Evolutionary conservation across 1,139 yeast species (phyloP), one percentile per base, ranked within the genome.

Genomic region (Kluyveromyces sp.): DNA sequence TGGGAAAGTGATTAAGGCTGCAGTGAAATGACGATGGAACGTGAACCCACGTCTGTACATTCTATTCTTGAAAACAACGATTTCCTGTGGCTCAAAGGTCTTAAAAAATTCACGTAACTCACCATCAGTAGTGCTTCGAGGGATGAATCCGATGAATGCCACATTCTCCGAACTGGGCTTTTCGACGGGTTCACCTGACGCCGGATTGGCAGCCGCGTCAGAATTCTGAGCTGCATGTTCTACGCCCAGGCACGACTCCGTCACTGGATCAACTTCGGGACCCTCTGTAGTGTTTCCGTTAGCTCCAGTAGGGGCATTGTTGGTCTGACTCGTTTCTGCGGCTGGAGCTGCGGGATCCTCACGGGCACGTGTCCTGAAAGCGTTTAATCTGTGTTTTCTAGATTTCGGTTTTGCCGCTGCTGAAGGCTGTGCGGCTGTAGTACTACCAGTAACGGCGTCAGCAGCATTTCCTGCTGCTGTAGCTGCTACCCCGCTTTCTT

Each of bases 1-100:
- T 26, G 71, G 68, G 45, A 80, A 66, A 20, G 73, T 74, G 34
- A 79, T 75, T 52, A 81, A 67, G 1, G 81, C 85, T 45, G 77
- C 74, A 12, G 72, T 72, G 45, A 61, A 59, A 16, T 63, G 57
- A 20, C 65, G 59, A 20, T 52, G 56, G 40, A 56, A 58, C 46
- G 53, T 58, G 42, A 60, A 56, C 41, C 58, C 63, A 46, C 46
- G 55, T 43, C 49, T 51, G 46, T 46, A 50, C 46, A 49, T 54
- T 42, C 61, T 63, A 43, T 67, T 66, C 55, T 66, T 71, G 54
- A 68, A 71, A 39, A 78, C 67, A 58, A 67, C 70, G 35, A 75
- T 68, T 33, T 73, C 75, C 22, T 67, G 64, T 8, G 81, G 78
- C 13, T 58, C 57, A 57, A 64, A 77, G 2, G 66, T 74, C 20